A percentile compares a stretch with the other conserved stretches of the same genome.
phyloP scores from a whole-genome alignment of 257 asterid species.

The Penstemon newberryi region DNA sequence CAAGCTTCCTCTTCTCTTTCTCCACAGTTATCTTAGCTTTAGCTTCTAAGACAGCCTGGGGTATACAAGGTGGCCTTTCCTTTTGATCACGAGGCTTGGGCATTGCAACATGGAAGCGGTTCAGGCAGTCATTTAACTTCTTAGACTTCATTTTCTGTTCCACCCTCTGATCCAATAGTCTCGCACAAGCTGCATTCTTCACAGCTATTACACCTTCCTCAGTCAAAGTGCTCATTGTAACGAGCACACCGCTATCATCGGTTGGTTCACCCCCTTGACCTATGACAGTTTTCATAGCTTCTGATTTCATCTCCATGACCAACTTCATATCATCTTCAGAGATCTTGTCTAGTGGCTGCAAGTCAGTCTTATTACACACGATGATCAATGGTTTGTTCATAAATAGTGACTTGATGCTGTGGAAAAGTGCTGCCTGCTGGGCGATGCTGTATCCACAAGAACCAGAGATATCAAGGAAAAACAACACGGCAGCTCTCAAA shows the following conservation, averaged over 20 bases:
- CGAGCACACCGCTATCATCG: slow-evolving; percentile 60
- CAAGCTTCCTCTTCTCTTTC: slow-evolving; percentile 71
- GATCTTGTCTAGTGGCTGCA: slow-evolving; percentile 80
- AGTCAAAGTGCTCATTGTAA: slow-evolving; percentile 89
- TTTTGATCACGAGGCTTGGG: slow-evolving; percentile 89
- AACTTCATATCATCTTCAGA: slow-evolving; percentile 80
- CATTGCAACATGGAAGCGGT: slow-evolving; percentile 91
- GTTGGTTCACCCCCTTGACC: slow-evolving; percentile 90
- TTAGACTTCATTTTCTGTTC: slow-evolving; percentile 91
- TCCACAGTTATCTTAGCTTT: slow-evolving; percentile 60
- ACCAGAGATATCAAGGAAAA: slow-evolving; percentile 92
- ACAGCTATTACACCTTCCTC: slow-evolving; percentile 94
- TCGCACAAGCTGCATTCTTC: slow-evolving; percentile 91
- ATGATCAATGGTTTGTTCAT: slow-evolving; percentile 86
- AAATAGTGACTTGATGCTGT: slow-evolving; percentile 89
- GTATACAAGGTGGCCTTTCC: slow-evolving; percentile 83
- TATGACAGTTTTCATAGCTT: slow-evolving; percentile 83
- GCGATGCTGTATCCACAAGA: slow-evolving; percentile 93
- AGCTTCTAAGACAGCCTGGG: slow-evolving; percentile 81
- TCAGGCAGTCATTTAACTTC: slow-evolving; percentile 77
- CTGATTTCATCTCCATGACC: slow-evolving; percentile 85
- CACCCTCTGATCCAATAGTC: slow-evolving; percentile 87
- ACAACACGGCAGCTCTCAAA: slow-evolving; percentile 87
- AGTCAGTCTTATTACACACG: slow-evolving; percentile 91
- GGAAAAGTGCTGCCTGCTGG: slow-evolving; percentile 92